These are phyloP conservation scores for Canna indica DNA, from an alignment of 176 grass and related monocot species.

Conservation along the genomic window DNA sequence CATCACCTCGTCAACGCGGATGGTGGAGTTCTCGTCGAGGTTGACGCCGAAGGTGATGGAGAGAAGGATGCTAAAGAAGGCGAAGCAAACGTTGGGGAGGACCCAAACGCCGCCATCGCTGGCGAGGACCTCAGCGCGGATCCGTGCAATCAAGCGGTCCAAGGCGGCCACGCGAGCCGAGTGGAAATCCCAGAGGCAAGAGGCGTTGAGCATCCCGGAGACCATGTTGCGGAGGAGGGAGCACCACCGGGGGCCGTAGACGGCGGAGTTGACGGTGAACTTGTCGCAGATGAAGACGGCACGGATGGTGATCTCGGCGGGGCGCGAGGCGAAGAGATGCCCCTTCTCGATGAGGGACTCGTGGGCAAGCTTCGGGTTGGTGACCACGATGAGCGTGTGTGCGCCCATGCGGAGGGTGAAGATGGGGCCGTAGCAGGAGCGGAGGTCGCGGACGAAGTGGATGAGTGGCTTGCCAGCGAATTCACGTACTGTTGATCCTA, in stretches of 20 bases:
- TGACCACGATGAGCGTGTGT: background rate
- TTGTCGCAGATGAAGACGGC: too few relatives aligned
- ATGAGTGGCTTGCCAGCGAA: too few relatives aligned
- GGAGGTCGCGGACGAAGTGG: too few relatives aligned
- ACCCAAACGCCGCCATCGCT: too few relatives aligned
- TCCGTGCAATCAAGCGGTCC: conserved; percentile 61
- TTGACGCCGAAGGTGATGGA: conserved; percentile 82
- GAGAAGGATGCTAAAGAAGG: conserved; percentile 71
- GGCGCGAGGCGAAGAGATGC: conserved; percentile 4
- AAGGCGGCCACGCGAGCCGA: conserved; percentile 44
- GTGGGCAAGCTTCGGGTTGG: background rate
- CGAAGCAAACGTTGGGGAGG: conserved; percentile 79
- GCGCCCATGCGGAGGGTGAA: conserved; percentile 7
- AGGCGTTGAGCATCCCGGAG: conserved; percentile 47
- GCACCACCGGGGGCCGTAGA: too few relatives aligned
- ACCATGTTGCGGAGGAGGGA: background rate
- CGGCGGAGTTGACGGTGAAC: too few relatives aligned
- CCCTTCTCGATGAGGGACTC: conserved; percentile 7
- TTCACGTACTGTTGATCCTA: too few relatives aligned
- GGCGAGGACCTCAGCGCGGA: conserved; percentile 42
- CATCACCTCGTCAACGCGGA: too few relatives aligned
- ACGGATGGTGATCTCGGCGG: conserved; percentile 3
- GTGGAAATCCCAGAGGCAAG: conserved; percentile 53
- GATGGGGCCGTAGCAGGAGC: too few relatives aligned
- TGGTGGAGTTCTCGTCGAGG: too few relatives aligned